phyloP scores from a whole-genome alignment of 257 asterid genomes.

The Fraxinus americana region DNA sequence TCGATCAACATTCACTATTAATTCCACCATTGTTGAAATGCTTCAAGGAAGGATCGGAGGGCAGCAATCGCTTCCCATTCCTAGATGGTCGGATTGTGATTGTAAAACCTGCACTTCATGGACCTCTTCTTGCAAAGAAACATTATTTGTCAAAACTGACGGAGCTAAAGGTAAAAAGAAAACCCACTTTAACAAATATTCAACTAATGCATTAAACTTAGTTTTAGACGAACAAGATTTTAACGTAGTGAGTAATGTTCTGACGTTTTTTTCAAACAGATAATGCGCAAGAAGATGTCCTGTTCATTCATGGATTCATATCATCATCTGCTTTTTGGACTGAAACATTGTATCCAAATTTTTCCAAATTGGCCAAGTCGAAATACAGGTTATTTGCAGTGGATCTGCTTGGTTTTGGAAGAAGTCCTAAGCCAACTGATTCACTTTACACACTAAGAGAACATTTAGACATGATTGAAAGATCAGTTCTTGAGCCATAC shows the following conservation, averaged over 20 bases:
- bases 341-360: constrained; percentile 83
- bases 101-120: constrained; percentile 73
- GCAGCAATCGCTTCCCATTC: constrained; percentile 36
- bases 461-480: constrained; percentile 91
- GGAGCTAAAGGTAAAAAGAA: constrained; percentile 66
- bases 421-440: constrained; percentile 88
- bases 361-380: constrained; percentile 61
- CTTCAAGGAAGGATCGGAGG: constrained; percentile 60
- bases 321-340: constrained; percentile 94
- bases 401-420: constrained; percentile 89
- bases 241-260: not conserved
- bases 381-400: constrained; percentile 83
- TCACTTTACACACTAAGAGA: constrained; percentile 80
- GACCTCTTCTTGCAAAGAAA: constrained; percentile 56
- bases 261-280: constrained; percentile 28
- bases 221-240: no score
- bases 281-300: constrained; percentile 71
- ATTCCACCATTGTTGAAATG: constrained; percentile 76
- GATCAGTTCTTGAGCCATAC: constrained; percentile 67
- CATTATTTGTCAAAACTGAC: constrained; percentile 65
- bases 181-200: not conserved
- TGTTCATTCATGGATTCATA: constrained; percentile 93
- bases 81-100: constrained; percentile 95
- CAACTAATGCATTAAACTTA: not conserved
- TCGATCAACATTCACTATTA: constrained; percentile 50